Evolutionary conservation across 805 yeast species (phyloP).

Genomic region (Candida montana): DNA sequence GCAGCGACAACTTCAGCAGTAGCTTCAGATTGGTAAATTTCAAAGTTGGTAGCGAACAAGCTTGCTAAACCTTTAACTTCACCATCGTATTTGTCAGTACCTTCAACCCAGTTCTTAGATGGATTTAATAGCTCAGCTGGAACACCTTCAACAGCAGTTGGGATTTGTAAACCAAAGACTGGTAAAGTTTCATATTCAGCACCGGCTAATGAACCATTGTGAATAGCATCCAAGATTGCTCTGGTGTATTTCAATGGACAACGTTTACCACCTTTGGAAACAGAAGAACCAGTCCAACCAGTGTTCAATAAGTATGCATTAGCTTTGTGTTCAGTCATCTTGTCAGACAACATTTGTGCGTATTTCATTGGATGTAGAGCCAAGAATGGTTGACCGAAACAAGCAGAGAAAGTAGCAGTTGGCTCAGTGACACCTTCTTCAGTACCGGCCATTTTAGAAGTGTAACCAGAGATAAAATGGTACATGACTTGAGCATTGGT

Average conservation of each 20-base stretch:
- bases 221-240: slow-evolving; percentile 91
- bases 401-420: slow-evolving; percentile 95
- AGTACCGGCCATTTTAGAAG: slow-evolving; percentile 99
- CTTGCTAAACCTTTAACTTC: slow-evolving; percentile 66
- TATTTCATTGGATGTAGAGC: slow-evolving; percentile 97
- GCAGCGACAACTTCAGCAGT: slow-evolving; percentile 87
- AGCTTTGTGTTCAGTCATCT: slow-evolving; percentile 83
- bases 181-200: slow-evolving; percentile 82
- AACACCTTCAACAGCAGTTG: slow-evolving; percentile 69
- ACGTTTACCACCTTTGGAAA: slow-evolving; percentile 90
- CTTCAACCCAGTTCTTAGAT: slow-evolving; percentile 68
- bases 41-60: slow-evolving; percentile 82
- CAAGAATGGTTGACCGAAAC: slow-evolving; percentile 98
- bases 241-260: slow-evolving; percentile 97
- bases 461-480: slow-evolving; percentile 97
- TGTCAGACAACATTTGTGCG: slow-evolving; percentile 92
- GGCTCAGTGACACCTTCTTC: slow-evolving; percentile 99
- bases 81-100: slow-evolving; percentile 42
- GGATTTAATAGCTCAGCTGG: slow-evolving; percentile 87
- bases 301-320: slow-evolving; percentile 96
- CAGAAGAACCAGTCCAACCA: slow-evolving; percentile 97
- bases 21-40: slow-evolving; percentile 75
- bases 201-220: slow-evolving; percentile 78
- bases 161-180: slow-evolving; percentile 81
- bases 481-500: slow-evolving; percentile 97